Evolutionary conservation across 495 filamentous ascomycete genomes (phyloP).

Genomic region (Neurospora sp.): DNA sequence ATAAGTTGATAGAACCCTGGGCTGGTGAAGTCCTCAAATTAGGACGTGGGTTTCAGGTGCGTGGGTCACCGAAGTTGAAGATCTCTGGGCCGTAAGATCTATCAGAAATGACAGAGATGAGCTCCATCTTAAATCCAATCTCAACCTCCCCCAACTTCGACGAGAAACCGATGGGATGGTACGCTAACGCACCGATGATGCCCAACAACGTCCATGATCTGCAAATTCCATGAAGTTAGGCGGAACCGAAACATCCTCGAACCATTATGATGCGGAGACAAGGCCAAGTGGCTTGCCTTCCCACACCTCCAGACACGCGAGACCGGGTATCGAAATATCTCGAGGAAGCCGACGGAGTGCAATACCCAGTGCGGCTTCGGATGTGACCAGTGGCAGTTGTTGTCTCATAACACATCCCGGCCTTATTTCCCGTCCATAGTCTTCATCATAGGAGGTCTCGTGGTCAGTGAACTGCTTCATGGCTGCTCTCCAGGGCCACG

Average conservation of each 20-base stretch:
- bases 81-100: slow-evolving; percentile 1
- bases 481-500: not conserved
- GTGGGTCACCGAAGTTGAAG: not conserved
- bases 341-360: not conserved
- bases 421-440: not conserved
- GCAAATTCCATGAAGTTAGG: not conserved
- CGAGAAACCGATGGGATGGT: not conserved
- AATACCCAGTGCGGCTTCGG: not conserved
- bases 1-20: not conserved
- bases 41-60: not conserved
- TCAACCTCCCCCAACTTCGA: not conserved
- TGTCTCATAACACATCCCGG: not conserved
- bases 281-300: not conserved
- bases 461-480: not conserved
- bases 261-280: not conserved
- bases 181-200: not conserved
- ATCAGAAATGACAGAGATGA: slow-evolving; percentile 14
- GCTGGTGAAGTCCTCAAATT: not conserved
- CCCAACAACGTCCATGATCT: not conserved
- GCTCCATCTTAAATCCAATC: not conserved
- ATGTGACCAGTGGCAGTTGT: not conserved
- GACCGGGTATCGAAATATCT: not conserved
- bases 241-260: not conserved
- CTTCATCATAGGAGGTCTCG: not conserved
- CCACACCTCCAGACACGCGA: not conserved